Evolutionary conservation across 169 alveolate species (phyloP), one percentile per base, ranked within the genome.

Genomic region (Plasmodium knowlesi): DNA sequence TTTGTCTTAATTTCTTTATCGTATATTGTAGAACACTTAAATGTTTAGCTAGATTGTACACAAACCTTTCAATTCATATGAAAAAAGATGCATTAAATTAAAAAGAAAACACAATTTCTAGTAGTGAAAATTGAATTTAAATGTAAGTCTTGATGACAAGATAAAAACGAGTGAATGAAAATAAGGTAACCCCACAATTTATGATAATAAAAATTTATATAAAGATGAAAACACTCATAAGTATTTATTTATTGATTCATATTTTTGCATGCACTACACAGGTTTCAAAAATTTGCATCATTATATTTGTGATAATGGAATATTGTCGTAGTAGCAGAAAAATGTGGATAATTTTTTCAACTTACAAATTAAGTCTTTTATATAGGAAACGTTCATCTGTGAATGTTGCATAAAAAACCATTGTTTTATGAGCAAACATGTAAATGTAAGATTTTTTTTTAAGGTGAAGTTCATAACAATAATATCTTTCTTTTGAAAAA

Each of bases 301-400:
- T 16, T 25, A 67, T 19, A 28, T 67, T 67, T 22, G 76, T 67
- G 14, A 67, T 67, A 67, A 67, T 67, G 30, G 76, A 67, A 67
- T 67, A 16, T 67, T 19, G 76, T 67, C 14, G 74, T 67, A 67
- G n/a, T 50, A 50, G 22, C 6, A 50, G 76, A 25, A 67, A 19
- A 67, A 67, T 25, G 30, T 67, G 37, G 30, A 10, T 67, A 67
- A 19, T 67, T 67, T 67, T 67, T 67, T 67, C 41, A 67, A 67
- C 76, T 67, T 28, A 67, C 76, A 67, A 67, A 22, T 67, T 67
- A 67, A 67, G 76, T 67, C 76, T 67, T 67, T 67, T 22, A 67
- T 22, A 67, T 22, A 67, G 76, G 76, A 67, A 50, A 67, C n/a
- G 37, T 67, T 28, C 76, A 67, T 22, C 30, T 67, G n/a, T 67